Evolutionary conservation across 1,284 basidiomycete genomes (phyloP).

Genomic region (Pulchroboletus neoregius): DNA sequence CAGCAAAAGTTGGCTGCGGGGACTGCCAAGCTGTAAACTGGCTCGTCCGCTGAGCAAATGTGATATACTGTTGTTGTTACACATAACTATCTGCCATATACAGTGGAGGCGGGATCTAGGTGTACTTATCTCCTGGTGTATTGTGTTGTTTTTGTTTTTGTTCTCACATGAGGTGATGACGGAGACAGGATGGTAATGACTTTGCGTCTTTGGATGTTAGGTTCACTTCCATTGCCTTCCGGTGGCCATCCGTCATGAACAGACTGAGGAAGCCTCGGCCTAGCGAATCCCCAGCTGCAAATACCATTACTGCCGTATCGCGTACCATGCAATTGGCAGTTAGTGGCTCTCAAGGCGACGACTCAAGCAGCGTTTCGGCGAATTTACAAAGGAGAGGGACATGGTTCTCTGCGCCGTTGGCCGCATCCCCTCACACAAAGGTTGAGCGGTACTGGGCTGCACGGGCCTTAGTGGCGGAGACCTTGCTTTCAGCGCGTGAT

Average conservation of each 20-base stretch:
- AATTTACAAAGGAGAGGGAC: constrained; percentile 10
- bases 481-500: constrained; percentile 44
- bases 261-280: constrained; percentile 26
- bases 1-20: constrained; percentile 47
- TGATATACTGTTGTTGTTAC: constrained; percentile 16
- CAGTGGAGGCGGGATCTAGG: constrained; percentile 18
- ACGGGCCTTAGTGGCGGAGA: constrained; percentile 58
- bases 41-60: background rate
- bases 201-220: background rate
- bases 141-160: constrained; percentile 4
- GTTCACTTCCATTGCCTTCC: background rate
- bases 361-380: background rate
- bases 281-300: constrained; percentile 2
- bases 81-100: constrained; percentile 16
- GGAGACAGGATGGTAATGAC: constrained; percentile 8
- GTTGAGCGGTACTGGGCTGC: constrained; percentile 60
- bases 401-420: constrained; percentile 16
- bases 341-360: background rate
- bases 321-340: constrained; percentile 33
- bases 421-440: constrained; percentile 31
- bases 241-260: constrained; percentile 17
- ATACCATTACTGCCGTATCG: constrained; percentile 14
- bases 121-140: constrained; percentile 21
- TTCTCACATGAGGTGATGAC: constrained; percentile 1
- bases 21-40: constrained; percentile 18